Conservation (phyloP, 2,329 filamentous ascomycete species). For the Mariannaea elegans region DNA sequence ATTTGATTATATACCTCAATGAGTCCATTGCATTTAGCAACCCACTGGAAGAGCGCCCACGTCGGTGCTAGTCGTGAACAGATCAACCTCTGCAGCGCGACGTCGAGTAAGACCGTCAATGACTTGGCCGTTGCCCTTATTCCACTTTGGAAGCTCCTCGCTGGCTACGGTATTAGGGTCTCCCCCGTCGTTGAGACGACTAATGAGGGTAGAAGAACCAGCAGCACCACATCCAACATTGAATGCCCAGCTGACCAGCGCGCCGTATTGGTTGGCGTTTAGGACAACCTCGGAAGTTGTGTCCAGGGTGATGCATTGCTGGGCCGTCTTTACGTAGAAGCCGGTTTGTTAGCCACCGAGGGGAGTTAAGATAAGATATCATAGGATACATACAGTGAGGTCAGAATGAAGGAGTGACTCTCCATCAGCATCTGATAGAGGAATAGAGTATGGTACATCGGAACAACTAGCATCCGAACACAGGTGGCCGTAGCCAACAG, state of each 20-base stretch:
- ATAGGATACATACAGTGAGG: constrained; percentile 16
- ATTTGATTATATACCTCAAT: no score
- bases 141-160: constrained; percentile 59
- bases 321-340: constrained; percentile 29
- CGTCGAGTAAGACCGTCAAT: constrained; percentile 52
- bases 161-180: constrained; percentile 47
- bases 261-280: constrained; percentile 61
- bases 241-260: constrained; percentile 61
- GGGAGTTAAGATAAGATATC: no score
- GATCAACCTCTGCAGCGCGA: constrained; percentile 54
- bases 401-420: constrained; percentile 47
- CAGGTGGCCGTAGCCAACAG: constrained; percentile 61
- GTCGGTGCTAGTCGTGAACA: constrained; percentile 37
- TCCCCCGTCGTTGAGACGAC: constrained; percentile 29
- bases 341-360: background rate
- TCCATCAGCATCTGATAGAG: constrained; percentile 52
- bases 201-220: constrained; percentile 47
- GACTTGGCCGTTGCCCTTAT: constrained; percentile 50
- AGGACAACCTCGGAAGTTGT: constrained; percentile 37
- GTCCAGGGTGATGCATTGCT: constrained; percentile 51
- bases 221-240: constrained; percentile 58
- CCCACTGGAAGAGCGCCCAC: constrained; percentile 23
- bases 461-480: constrained; percentile 52
- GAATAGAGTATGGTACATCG: constrained; percentile 57
- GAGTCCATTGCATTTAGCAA: no score